Base-by-base conservation (phyloP, 2,329 filamentous ascomycete species). In the Diaporthe velutina region DNA sequence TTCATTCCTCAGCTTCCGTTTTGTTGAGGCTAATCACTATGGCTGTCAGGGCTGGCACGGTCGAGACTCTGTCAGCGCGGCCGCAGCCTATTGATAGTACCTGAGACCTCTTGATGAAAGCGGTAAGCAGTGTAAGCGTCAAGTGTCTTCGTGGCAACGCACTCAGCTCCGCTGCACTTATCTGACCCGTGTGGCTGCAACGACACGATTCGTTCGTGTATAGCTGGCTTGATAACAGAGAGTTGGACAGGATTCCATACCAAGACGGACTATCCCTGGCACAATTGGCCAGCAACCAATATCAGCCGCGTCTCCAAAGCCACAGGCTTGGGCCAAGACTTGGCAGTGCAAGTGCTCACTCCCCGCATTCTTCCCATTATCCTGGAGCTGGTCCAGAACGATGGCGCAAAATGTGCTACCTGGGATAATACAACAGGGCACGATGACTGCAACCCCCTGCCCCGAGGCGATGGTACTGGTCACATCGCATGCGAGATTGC, bases 321-420 rank as follows among this genome's bases (percentile, higher is more conserved):
- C 64, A 68, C 64, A 38, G 48, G 64, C 64, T 68, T 68, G 64
- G 10, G 48, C 64, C 64, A 68, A 68, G 64, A 52, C 64, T 68
- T 68, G 64, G 64, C 64, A 40, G 33, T 40, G 40, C 64, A 68
- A 68, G 64, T 68, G 64, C 64, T 68, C 64, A 68, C 64, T 40
- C 64, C 64, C 64, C 64, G 64, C 64, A 68, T 54, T 68, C 64
- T 54, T 28, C 33, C 33, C 64, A 68, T 54, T 40, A 68, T 30
- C 64, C 48, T 40, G 45, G 33, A 13, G 64, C 45, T 25, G 64
- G 64, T n/a, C 64, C 48, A 68, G 64, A 68, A 68, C 48, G 17
- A 50, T 22, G 64, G 64, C 64, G 64, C n/a, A 28, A 19, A 54
- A 54, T 40, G 33, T 50, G 9, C 48, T 22, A 54, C 30, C 17